Evolutionary conservation across 1,139 yeast genomes (phyloP).

Genomic region (Wickerhamomyces sp.): DNA sequence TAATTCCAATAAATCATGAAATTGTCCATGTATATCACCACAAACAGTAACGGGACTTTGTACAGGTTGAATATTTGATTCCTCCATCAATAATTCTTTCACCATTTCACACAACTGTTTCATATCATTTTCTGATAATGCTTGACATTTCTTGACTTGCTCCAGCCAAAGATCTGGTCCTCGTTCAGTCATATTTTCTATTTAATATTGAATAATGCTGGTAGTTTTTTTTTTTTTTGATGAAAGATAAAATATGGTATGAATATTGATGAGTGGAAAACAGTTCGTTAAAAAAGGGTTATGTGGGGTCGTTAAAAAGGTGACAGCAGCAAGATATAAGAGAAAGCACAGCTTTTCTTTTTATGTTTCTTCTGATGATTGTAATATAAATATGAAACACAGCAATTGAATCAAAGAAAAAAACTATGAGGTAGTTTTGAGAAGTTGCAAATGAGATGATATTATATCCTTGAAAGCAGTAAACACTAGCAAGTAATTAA

Average conservation of each 20-base stretch:
- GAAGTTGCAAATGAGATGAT: no score
- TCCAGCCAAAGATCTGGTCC: conserved; percentile 98
- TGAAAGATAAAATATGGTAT: not conserved
- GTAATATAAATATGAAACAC: no score
- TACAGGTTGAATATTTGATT: conserved; percentile 93
- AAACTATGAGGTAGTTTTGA: no score
- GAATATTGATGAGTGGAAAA: not conserved
- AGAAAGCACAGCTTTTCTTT: not conserved
- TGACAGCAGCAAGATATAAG: no score
- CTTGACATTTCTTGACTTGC: conserved; percentile 84
- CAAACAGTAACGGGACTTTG: conserved; percentile 97
- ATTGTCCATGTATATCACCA: conserved; percentile 98
- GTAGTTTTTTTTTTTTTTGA: no score
- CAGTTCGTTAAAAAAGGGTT: not conserved
- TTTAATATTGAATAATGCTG: not conserved
- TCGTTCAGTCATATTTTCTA: conserved; percentile 54
- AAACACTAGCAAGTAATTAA: no score
- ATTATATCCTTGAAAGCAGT: no score
- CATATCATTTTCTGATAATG: conserved; percentile 90
- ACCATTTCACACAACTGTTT: conserved; percentile 93
- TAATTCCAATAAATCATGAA: conserved; percentile 87
- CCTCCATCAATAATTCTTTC: conserved; percentile 86
- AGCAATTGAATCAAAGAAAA: no score
- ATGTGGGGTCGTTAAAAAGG: not conserved
- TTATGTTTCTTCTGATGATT: not conserved